These are phyloP conservation scores for Grosmannia penicillata DNA, from an alignment of 2,329 filamentous ascomycete genomes.

Conservation along the genomic window DNA sequence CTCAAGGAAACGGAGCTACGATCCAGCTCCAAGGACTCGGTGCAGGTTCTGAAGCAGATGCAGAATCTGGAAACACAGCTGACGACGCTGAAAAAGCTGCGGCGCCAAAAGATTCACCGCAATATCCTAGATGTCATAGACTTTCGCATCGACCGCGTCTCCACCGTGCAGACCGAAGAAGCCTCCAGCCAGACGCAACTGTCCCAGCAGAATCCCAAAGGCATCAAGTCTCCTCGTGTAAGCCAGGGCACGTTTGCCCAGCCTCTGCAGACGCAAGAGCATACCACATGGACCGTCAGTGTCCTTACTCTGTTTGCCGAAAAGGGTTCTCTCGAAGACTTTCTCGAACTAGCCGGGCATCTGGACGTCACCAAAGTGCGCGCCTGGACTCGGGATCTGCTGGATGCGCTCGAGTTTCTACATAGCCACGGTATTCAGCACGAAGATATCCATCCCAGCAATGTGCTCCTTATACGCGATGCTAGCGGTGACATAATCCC, in stretches of 20 bases:
- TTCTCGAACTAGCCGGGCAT: constrained; percentile 64
- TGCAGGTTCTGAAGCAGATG: constrained; percentile 60
- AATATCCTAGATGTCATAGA: constrained; percentile 70
- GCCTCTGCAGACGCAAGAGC: constrained; percentile 21
- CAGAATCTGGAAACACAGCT: constrained; percentile 64
- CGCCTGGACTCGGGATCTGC: constrained; percentile 79
- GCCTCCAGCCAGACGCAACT: neutral
- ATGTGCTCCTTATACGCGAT: constrained; percentile 63
- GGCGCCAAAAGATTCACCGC: constrained; percentile 63
- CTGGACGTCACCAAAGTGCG: constrained; percentile 63
- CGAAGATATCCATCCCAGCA: constrained; percentile 65
- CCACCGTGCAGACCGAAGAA: neutral
- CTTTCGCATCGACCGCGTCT: constrained; percentile 54
- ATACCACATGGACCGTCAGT: constrained; percentile 52
- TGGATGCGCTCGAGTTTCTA: constrained; percentile 77
- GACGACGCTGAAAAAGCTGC: constrained; percentile 57
- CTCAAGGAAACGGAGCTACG: constrained; percentile 56
- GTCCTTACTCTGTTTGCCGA: constrained; percentile 65
- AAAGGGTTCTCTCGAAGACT: constrained; percentile 68
- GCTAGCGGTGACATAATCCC: constrained; percentile 53
- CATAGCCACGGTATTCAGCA: constrained; percentile 77
- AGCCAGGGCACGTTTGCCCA: constrained; percentile 10
- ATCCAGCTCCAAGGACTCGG: constrained; percentile 39
- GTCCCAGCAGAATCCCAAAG: neutral
- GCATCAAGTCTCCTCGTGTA: neutral